Evolutionary conservation across 164 flowering plant genomes (phyloP), one percentile per base, ranked within the genome.

Genomic region (Stephania japonica): DNA sequence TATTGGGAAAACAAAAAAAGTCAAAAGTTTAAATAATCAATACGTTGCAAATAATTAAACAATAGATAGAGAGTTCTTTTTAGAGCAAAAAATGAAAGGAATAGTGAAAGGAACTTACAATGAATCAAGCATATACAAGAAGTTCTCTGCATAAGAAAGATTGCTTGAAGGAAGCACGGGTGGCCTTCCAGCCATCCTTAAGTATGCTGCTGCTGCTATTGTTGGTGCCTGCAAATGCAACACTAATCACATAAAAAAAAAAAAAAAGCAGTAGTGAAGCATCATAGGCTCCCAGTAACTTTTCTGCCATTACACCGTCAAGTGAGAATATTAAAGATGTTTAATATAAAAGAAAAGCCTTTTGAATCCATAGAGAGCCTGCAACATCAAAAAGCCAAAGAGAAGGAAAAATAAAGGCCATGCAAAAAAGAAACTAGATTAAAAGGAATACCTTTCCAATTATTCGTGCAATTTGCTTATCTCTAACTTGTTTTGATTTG

Each of bases 101-200:
- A 47, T 50, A 64, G 26, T n/a, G 7, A 78, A 42, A 65, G 70
- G 72, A 68, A 84, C 97, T 71, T 90, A 96, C 99, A 96, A 67
- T 53, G 99, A 96, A 81, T 96, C 99, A 67, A 96, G 88, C 99
- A 96, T 91, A 80, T 93, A 96, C 32, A 96, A 81, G 84, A 96
- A 96, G 86, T 96, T 96, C 84, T 96, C 99, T 21, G 99, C 78
- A 81, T 96, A 96, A 56, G 97, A 96, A 64, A 96, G 93, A 70
- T 79, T 92, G 86, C 78, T 89, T 50, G 98, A 93, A 81, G 99
- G 99, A 77, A 91, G 94, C 80, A 93, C 97, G 41, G 99, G 92
- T 70, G 97, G 95, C 76, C 99, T 88, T 79, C 99, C 99, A n/a
- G 97, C 97, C 91, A 93, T 49, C 73, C 99, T 90, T 84, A 93